Evolutionary conservation across 1,139 yeast genomes (phyloP), one percentile per base, ranked within the genome.

Genomic region (Nakaseomyces kungkrabaensis): DNA sequence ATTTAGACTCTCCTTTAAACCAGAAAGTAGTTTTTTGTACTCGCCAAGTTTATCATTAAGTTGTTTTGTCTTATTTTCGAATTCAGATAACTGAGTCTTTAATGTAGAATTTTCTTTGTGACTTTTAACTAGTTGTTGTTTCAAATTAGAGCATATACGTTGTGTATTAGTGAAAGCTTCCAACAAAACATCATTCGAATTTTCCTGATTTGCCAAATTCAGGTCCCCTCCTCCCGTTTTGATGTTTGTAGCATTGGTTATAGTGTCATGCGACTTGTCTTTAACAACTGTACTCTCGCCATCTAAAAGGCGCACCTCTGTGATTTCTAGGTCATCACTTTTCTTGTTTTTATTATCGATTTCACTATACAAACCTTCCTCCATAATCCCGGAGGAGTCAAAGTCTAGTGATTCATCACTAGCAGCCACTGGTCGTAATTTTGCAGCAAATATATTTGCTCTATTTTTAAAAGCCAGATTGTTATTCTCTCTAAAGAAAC

Each of bases 131-230:
- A 65, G 45, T 41, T 63, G 68, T 37, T 55, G 55, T 47, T 63
- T 63, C 32, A 65, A 51, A 48, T 48, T 62, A 4, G 66, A 53
- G 50, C 67, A 64, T 22, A 63, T 63, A 42, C 56, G 55, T 47
- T 65, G 68, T 1, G 67, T 65, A 49, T 63, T 63, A 2, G 61
- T 61, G 47, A 65, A 65, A 0, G 69, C 69, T 45, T 62, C 67
- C 29, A 65, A 46, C 17, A 65, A 52, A 9, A 65, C 68, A 54
- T 64, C 68, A 46, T 65, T 63, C 4, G 67, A 60, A 25, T 36
- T 36, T 17, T 36, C 25, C 25, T 36, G 38, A 5, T 6, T 36
- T 36, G 4, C 38, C 25, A 17, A 10, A 17, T 10, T 10, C 38
- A 17, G 1, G 6, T 13, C 25, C 5, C 10, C 36, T 33, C 13